These are phyloP conservation scores for Pseudogymnoascus sp. DNA, from an alignment of 2,329 filamentous ascomycete species.

Conservation along the genomic window DNA sequence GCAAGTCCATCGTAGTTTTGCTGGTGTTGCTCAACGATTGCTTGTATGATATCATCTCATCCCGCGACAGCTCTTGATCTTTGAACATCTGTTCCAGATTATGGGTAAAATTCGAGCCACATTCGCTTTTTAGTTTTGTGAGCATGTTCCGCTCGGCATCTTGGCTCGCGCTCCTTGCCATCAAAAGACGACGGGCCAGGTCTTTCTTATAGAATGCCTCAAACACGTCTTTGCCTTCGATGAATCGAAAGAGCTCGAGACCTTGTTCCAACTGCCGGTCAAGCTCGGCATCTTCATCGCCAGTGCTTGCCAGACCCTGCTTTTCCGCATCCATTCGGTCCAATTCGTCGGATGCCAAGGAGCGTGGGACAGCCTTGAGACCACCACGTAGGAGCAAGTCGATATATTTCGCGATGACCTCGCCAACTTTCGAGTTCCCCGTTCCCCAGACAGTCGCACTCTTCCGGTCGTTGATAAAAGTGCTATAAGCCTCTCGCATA, in stretches of 20 bases:
- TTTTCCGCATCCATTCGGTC: slow-evolving; percentile 50
- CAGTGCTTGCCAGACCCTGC: slow-evolving; percentile 55
- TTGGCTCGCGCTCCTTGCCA: slow-evolving; percentile 86
- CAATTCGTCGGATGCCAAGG: slow-evolving; percentile 53
- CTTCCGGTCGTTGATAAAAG: slow-evolving; percentile 83
- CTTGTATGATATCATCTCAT: slow-evolving; percentile 89
- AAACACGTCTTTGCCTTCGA: slow-evolving; percentile 95
- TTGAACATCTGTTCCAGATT: slow-evolving; percentile 99
- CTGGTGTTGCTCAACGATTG: slow-evolving; percentile 45
- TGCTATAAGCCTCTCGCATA: slow-evolving; percentile 76
- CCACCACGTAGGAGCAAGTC: slow-evolving; percentile 83
- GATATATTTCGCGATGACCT: slow-evolving; percentile 98
- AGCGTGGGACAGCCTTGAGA: slow-evolving; percentile 68
- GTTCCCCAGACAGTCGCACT: slow-evolving; percentile 65
- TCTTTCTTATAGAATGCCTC: slow-evolving; percentile 99
- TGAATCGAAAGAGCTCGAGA: slow-evolving; percentile 89
- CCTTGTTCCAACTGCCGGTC: slow-evolving; percentile 88
- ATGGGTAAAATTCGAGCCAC: slow-evolving; percentile 87
- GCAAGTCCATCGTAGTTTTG: slow-evolving; percentile 57
- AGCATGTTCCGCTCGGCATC: slow-evolving; percentile 45
- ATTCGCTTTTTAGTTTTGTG: slow-evolving; percentile 81
- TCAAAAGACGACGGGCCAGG: slow-evolving; percentile 76
- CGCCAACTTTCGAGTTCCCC: slow-evolving; percentile 86
- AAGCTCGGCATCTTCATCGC: slow-evolving; percentile 85
- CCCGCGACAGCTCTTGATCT: slow-evolving; percentile 84